Conservation (phyloP, 2,329 filamentous ascomycete genomes). For the Exophiala sideris region DNA sequence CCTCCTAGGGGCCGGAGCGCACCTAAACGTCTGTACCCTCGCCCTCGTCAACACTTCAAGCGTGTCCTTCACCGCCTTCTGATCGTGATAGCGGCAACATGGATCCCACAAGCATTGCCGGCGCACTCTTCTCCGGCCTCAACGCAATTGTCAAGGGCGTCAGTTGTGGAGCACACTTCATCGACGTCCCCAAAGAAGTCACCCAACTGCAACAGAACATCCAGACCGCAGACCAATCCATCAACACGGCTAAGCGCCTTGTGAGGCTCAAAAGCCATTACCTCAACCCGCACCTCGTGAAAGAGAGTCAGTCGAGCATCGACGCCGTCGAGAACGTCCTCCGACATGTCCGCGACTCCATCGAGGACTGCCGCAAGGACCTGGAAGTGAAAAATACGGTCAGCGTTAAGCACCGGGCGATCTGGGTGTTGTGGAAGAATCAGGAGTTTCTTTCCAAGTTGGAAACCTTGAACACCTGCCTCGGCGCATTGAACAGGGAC, state of each 20-base stretch:
- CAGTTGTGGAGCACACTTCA: constrained; percentile 2
- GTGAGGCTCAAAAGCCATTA: neutral
- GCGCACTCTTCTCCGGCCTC: constrained; percentile 3
- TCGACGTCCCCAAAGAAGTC: constrained; percentile 6
- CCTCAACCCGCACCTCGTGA: neutral
- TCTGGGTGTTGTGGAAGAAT: constrained; percentile 7
- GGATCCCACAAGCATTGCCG: neutral
- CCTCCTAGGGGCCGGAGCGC: too few species aligned
- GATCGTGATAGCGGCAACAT: too few species aligned
- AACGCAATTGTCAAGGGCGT: constrained; percentile 4
- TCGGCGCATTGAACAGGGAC: constrained; percentile 2
- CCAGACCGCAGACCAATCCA: neutral
- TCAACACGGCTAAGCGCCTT: constrained; percentile 2
- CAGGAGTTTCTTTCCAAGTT: constrained; percentile 4
- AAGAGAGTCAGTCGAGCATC: neutral
- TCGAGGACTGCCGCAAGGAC: constrained; percentile 6
- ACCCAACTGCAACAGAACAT: constrained; percentile 4
- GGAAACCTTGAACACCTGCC: neutral
- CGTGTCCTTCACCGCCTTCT: too few species aligned
- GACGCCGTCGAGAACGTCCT: neutral
- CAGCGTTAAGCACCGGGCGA: neutral
- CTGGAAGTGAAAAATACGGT: constrained; percentile 2
- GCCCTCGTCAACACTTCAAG: too few species aligned
- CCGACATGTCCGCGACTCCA: neutral
- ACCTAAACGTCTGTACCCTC: too few species aligned